A percentile compares a stretch with the other conserved stretches of the same genome.
Conservation (phyloP, 208 protist species). For the Trichomonas tenax region DNA sequence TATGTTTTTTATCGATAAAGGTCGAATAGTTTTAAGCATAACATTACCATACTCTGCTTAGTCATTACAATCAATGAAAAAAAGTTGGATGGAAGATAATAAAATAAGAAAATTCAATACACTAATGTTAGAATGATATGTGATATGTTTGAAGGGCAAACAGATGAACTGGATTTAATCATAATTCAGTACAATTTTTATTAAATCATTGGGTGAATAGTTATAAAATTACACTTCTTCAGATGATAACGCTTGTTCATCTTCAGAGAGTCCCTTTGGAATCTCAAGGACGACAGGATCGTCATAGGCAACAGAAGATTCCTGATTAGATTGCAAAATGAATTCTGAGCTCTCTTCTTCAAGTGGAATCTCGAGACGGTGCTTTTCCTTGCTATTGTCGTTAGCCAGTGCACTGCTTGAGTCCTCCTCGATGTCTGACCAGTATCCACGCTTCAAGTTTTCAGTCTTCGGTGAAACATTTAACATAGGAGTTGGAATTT, state of each 20-base stretch:
- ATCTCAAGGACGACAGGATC: neutral
- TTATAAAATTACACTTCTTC: neutral
- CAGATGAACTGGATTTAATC: no score
- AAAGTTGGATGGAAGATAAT: no score
- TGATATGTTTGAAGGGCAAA: no score
- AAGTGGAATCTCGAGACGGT: neutral
- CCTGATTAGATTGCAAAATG: neutral
- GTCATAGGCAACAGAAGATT: neutral
- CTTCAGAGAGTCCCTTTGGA: neutral
- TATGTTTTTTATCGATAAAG: no score
- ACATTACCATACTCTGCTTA: no score
- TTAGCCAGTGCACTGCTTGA: neutral
- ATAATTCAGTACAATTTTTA: neutral
- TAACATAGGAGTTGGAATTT: neutral
- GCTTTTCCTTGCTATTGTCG: neutral
- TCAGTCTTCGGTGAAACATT: neutral
- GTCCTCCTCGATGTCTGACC: neutral
- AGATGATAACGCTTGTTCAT: neutral
- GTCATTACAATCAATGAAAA: no score
- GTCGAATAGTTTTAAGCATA: no score
- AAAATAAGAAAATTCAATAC: no score
- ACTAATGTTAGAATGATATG: no score
- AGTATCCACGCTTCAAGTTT: neutral
- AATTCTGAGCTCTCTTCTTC: neutral
- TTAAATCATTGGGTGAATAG: neutral